phyloP scores from a whole-genome alignment of 2,329 filamentous ascomycete genomes.

The Colletotrichum nymphaeae region DNA sequence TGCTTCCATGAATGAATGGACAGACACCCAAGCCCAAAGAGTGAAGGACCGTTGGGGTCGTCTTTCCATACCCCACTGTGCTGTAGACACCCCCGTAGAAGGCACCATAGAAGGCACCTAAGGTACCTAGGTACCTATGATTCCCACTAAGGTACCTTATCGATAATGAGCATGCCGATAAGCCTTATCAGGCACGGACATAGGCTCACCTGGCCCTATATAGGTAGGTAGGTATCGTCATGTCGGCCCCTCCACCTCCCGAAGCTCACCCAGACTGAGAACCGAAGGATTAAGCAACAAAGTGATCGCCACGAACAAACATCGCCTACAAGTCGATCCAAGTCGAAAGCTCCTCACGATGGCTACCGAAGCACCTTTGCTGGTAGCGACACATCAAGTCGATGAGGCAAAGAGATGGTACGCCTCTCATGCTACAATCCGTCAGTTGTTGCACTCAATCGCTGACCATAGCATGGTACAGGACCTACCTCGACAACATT shows the following conservation, averaged over 20 bases:
- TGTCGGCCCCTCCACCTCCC: slow-evolving; percentile 14
- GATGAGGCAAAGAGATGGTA: slow-evolving; percentile 36
- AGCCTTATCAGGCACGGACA: slow-evolving; percentile 13
- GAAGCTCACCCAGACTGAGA: slow-evolving; percentile 16
- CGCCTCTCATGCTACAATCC: neutral
- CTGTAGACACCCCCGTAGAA: neutral
- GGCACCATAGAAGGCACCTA: neutral
- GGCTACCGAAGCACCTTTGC: slow-evolving; percentile 6
- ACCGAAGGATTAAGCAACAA: neutral
- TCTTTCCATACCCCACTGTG: slow-evolving; percentile 3
- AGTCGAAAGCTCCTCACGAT: neutral
- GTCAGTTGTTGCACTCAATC: neutral
- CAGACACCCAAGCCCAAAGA: neutral
- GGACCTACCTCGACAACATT: slow-evolving; percentile 87
- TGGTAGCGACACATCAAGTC: slow-evolving; percentile 3
- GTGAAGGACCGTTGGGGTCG: neutral
- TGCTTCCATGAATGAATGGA: neutral
- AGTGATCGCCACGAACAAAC: neutral
- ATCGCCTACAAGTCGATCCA: neutral
- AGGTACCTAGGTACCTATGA: too few species aligned
- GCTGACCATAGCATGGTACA: slow-evolving; percentile 47
- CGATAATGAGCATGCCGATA: slow-evolving; percentile 6
- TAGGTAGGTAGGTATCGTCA: slow-evolving; percentile 5
- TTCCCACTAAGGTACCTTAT: neutral
- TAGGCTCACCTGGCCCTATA: neutral